Conservation (phyloP, 2,329 filamentous ascomycete genomes). For the Aspergillus amoenus region DNA sequence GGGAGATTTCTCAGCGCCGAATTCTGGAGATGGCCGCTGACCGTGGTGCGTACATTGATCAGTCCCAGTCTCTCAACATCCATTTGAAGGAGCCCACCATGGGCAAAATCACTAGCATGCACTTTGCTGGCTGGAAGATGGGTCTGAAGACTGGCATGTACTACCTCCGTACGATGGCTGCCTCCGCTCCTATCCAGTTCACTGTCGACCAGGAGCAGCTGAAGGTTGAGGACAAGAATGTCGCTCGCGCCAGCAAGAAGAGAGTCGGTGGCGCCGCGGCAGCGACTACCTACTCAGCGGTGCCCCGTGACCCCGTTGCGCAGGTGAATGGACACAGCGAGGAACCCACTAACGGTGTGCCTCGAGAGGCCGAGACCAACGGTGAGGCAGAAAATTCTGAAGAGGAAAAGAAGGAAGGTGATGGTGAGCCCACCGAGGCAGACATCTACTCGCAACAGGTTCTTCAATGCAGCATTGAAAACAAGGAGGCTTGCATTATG, state of each 20-base stretch:
- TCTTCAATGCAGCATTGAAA: conserved; percentile 93
- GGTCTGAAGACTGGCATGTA: conserved; percentile 99
- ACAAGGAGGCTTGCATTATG: conserved; percentile 93
- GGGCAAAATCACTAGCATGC: conserved; percentile 99
- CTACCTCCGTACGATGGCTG: conserved; percentile 97
- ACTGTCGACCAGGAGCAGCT: conserved; percentile 97
- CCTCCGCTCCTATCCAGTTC: conserved; percentile 96
- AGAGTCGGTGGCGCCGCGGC: conserved; percentile 60
- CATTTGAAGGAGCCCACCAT: conserved; percentile 99
- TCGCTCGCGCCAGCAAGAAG: conserved; percentile 72
- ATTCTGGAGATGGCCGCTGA: conserved; percentile 98
- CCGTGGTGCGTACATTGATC: conserved; percentile 97
- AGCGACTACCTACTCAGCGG: conserved; percentile 58
- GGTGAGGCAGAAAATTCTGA: conserved; percentile 48
- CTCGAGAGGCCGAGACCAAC: conserved; percentile 42
- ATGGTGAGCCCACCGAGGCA: conserved; percentile 72
- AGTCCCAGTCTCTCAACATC: conserved; percentile 98
- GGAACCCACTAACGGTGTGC: conserved; percentile 23
- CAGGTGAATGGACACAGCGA: conserved; percentile 58
- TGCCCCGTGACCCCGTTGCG: conserved; percentile 67
- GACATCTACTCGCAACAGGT: conserved; percentile 96
- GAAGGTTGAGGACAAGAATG: conserved; percentile 78
- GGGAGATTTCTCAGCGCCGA: conserved; percentile 95
- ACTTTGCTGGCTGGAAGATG: conserved; percentile 98
- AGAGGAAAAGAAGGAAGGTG: conserved; percentile 67